A percentile compares a stretch with the other conserved stretches of the same genome.
These are phyloP conservation scores for Sophora flavescens DNA, from an alignment of 306 rosid species.

Conservation along the genomic window DNA sequence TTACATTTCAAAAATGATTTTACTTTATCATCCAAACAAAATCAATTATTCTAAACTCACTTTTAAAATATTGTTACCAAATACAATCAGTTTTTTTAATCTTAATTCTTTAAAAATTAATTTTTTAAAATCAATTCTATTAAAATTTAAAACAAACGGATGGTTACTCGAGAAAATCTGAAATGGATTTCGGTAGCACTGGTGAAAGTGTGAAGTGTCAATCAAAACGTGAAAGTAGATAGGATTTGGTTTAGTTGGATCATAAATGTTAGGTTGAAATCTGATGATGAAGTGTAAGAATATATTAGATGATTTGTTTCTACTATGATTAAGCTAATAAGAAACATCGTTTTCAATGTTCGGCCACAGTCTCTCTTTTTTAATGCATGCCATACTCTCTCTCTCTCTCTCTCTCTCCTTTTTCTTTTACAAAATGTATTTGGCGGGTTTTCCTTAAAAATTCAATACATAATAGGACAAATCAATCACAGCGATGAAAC, in stretches of 20 bases:
- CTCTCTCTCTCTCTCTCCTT: neutral
- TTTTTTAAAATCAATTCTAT: too few relatives aligned
- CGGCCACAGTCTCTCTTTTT: constrained; percentile 22
- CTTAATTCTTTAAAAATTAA: too few relatives aligned
- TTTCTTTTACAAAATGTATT: constrained; percentile 35
- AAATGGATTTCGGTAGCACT: neutral
- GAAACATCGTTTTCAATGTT: constrained; percentile 38
- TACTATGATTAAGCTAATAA: neutral
- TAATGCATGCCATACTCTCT: constrained; percentile 8
- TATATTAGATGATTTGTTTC: neutral
- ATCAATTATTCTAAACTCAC: too few relatives aligned
- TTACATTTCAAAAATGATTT: too few relatives aligned
- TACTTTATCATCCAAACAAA: too few relatives aligned
- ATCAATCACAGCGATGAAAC: neutral
- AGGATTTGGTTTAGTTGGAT: constrained; percentile 7
- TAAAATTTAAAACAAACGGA: too few relatives aligned
- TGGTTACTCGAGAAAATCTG: too few relatives aligned
- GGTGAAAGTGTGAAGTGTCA: neutral
- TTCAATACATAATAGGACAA: too few relatives aligned
- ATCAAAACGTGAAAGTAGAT: neutral
- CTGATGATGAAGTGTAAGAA: constrained; percentile 38
- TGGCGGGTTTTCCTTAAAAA: constrained; percentile 40
- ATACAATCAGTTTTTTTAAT: too few relatives aligned
- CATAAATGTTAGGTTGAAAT: constrained; percentile 34
- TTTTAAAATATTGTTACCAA: too few relatives aligned